phyloP scores from a whole-genome alignment of 371 early-diverging fungal species.

The Dinochytrium kinnereticum region DNA sequence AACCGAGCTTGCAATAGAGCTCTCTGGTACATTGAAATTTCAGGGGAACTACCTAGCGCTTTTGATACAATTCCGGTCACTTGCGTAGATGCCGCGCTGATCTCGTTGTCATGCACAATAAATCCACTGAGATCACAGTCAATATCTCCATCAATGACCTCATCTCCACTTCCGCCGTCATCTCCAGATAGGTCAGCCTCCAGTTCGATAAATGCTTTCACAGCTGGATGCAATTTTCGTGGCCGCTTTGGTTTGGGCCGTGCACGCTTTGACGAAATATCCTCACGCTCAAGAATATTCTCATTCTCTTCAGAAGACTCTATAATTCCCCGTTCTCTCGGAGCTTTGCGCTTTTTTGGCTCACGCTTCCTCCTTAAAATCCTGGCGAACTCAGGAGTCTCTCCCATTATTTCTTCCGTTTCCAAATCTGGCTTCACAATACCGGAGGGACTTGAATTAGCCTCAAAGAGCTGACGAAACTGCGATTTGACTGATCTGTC shows the following conservation, averaged over 20 bases:
- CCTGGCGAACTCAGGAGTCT: conserved; percentile 6
- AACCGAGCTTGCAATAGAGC: conserved; percentile 3
- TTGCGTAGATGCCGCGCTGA: conserved; percentile 17
- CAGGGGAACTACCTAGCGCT: conserved; percentile 16
- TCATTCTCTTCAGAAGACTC: conserved; percentile 6
- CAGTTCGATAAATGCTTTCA: conserved; percentile 30
- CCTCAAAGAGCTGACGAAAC: neutral
- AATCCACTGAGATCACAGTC: conserved; percentile 44
- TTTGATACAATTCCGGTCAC: conserved; percentile 1
- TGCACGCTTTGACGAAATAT: neutral
- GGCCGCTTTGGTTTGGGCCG: neutral
- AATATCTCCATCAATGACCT: conserved; percentile 33
- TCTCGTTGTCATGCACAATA: conserved; percentile 33
- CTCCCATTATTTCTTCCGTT: conserved; percentile 23
- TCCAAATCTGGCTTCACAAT: no score
- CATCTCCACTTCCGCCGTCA: conserved; percentile 35
- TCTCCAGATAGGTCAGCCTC: conserved; percentile 40
- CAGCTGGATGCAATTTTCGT: neutral
- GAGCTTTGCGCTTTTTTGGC: conserved; percentile 9
- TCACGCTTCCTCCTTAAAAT: neutral
- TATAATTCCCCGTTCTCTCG: neutral
- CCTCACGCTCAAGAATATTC: neutral
- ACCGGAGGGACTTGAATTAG: neutral
- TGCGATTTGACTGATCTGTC: neutral
- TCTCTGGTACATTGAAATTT: conserved; percentile 31